phyloP scores from a whole-genome alignment of 2,329 filamentous ascomycete species.

The Decorospora gaudefroyi region DNA sequence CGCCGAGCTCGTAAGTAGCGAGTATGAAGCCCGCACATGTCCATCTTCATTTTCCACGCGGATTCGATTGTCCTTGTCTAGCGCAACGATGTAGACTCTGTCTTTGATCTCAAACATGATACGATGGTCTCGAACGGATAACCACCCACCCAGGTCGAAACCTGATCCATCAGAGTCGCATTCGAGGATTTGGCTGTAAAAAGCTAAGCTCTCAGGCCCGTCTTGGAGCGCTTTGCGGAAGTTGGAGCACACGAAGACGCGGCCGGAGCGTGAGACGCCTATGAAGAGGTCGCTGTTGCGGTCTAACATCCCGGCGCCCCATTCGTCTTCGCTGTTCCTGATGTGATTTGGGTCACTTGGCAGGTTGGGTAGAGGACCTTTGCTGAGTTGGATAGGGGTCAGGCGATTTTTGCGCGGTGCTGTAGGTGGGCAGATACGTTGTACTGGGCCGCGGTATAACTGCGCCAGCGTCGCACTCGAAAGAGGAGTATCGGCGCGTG shows the following conservation, averaged over 20 bases:
- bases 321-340: conserved; percentile 6
- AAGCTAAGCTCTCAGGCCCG: not conserved
- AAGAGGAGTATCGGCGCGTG: not conserved
- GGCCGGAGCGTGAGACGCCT: conserved; percentile 7
- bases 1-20: not conserved
- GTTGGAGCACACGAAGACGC: conserved; percentile 7
- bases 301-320: conserved; percentile 15
- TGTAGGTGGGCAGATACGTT: conserved; percentile 2
- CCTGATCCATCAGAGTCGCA: conserved; percentile 6
- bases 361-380: conserved; percentile 4
- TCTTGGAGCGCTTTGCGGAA: conserved; percentile 9
- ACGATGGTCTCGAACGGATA: conserved; percentile 5
- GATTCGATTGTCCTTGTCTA: not conserved
- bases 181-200: conserved; percentile 6
- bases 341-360: conserved; percentile 1
- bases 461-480: conserved; percentile 1
- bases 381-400: conserved; percentile 1
- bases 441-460: not conserved
- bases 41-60: not conserved
- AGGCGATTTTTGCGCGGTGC: conserved; percentile 6
- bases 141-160: conserved; percentile 7
- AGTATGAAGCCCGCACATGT: not conserved
- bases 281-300: conserved; percentile 11
- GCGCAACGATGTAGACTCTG: conserved; percentile 4
- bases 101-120: conserved; percentile 10